Evolutionary conservation across 352 stramenopile genomes (phyloP), one percentile per base, ranked within the genome.

Genomic region (Achlya hypogyna): DNA sequence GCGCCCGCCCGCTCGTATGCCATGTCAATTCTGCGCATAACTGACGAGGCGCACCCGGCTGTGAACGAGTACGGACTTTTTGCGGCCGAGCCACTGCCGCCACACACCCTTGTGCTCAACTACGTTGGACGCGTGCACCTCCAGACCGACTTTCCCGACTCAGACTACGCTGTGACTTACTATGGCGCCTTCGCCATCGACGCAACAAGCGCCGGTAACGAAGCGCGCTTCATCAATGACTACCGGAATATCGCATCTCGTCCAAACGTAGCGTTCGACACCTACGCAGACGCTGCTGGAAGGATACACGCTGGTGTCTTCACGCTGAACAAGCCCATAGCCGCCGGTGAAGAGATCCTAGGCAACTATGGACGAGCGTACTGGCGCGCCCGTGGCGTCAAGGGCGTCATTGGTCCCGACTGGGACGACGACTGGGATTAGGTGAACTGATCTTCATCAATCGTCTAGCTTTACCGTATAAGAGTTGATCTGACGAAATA

Each of bases 151-250:
- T 63, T 32, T 28, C 54, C 54, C 6, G 54, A 63, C 54, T 63
- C 54, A 18, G 54, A 63, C 54, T 63, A 63, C 40, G 54, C 54
- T 1, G 54, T 63, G 27, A 63, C 54, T 32, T 63, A 63, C 54
- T 63, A 51, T 51, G 54, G 54, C n/a, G 10, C 34, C 18, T 63
- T 34, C 22, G 18, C 54, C 14, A 29, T 63, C 34, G 54, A 63
- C 54, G 54, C 54, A 6, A 63, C 54, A 1, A 1, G 23, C 16
- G 54, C 54, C 12, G 54, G 54, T 4, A 63, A 63, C 22, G 54
- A 63, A 63, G 54, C 54, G 32, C 31, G 54, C 16, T 63, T 63
- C 35, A 63, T 63, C 54, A 63, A 63, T 23, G 54, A 63, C 54
- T 63, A 63, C 35, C 35, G 54, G n/a, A 63, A 63, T 35, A 63